Conservation (phyloP, 2,329 filamentous ascomycete genomes). For the Fusarium kyushuense region DNA sequence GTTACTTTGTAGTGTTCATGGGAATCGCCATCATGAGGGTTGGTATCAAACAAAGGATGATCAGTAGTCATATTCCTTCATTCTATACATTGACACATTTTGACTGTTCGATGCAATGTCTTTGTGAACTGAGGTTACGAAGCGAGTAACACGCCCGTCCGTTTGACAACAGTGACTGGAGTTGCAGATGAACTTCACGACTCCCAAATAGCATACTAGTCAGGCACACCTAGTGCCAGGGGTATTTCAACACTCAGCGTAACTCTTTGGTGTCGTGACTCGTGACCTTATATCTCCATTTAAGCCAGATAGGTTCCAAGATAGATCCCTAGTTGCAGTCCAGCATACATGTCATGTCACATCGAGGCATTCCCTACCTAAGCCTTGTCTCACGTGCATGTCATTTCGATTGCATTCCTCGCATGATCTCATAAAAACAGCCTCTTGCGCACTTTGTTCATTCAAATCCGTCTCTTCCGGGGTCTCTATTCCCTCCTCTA, state of each 20-base stretch:
- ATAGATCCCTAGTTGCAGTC: slow-evolving; percentile 1
- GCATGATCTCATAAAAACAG: slow-evolving; percentile 13
- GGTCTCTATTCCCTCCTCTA: slow-evolving; percentile 38
- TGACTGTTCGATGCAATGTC: neutral
- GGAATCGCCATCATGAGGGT: neutral
- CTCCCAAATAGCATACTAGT: neutral
- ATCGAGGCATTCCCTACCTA: neutral
- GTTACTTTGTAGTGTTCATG: neutral
- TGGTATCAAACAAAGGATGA: slow-evolving; percentile 13
- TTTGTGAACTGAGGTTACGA: neutral
- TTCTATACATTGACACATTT: neutral
- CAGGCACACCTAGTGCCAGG: neutral
- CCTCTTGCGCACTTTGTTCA: slow-evolving; percentile 17
- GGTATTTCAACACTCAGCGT: neutral
- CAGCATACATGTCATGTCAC: slow-evolving; percentile 13
- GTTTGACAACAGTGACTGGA: neutral
- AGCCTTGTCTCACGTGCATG: slow-evolving; percentile 25
- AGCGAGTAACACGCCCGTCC: too few relatives aligned
- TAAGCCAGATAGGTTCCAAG: slow-evolving; percentile 15
- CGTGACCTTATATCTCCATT: slow-evolving; percentile 1
- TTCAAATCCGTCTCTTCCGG: slow-evolving; percentile 34
- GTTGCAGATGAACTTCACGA: neutral
- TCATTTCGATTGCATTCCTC: slow-evolving; percentile 39
- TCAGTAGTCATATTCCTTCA: neutral
- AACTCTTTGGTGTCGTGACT: slow-evolving; percentile 9